Base-by-base conservation (phyloP, 768 basidiomycete genomes). In the Pholiota microspora region DNA sequence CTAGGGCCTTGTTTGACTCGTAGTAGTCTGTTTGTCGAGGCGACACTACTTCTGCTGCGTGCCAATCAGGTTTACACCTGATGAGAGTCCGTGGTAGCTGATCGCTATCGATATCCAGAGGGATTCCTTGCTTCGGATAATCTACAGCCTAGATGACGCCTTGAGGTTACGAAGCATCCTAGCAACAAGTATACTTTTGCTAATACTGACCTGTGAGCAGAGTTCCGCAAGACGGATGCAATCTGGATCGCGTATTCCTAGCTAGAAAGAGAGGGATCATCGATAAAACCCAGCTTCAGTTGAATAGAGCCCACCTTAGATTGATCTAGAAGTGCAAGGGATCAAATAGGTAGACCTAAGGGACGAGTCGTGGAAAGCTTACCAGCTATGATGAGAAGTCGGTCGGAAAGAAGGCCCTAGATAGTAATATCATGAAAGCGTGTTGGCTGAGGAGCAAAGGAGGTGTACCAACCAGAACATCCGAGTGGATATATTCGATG, bases 401-500 rank as follows among this genome's bases (percentile, higher is more conserved):
- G 75, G 58, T 82, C 81, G 1, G 88, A 84, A 15, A 92, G 59
- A 7, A 92, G 71, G 8, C 89, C 88, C 89, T 89, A 52, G 34
- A 54, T 7, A 15, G 40, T 34, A 40, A 51, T 23, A 54, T n/a
- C n/a, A n/a, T n/a, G n/a, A n/a, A n/a, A n/a, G n/a, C n/a, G n/a
- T n/a, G n/a, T n/a, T n/a, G n/a, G n/a, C n/a, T n/a, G n/a, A n/a
- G n/a, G 18, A 40, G n/a, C 23, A 7, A 38, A 3, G 1, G 6
- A 15, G 18, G 12, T 6, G 10, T n/a, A 63, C 78, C 16, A 69
- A 90, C 89, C 77, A 91, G 69, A 38, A 91, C 80, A 62, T 93
- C 89, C 0, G 89, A 90, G 58, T 89, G 79, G 64, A 94, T 90
- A 52, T 92, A 94, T 60, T 93, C 84, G 12, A 91, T 83, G 21